These are phyloP conservation scores for Blumeria hordei DNA, from an alignment of 2,329 filamentous ascomycete species.

Conservation along the genomic window DNA sequence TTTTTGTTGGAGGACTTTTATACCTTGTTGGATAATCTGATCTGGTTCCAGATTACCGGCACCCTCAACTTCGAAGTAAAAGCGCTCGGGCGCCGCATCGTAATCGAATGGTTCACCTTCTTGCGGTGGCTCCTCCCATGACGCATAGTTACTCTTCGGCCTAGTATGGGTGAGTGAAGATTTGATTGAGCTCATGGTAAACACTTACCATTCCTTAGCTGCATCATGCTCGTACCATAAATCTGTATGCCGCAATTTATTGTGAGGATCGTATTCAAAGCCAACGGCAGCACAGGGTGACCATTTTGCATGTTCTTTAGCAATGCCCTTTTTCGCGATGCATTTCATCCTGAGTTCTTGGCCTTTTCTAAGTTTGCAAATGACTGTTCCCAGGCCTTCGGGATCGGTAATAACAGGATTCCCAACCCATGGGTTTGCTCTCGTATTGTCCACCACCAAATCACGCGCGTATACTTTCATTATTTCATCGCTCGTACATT, in stretches of 20 bases:
- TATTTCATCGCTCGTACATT: slow-evolving; percentile 63
- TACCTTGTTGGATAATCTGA: slow-evolving; percentile 67
- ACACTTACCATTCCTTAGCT: slow-evolving; percentile 56
- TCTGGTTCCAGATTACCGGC: slow-evolving; percentile 77
- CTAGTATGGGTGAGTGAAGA: slow-evolving; percentile 18
- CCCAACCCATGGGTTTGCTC: slow-evolving; percentile 52
- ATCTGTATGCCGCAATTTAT: slow-evolving; percentile 77
- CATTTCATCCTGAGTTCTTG: slow-evolving; percentile 82
- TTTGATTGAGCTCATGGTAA: not conserved
- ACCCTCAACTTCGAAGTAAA: slow-evolving; percentile 87
- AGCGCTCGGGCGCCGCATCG: slow-evolving; percentile 58
- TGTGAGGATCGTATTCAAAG: slow-evolving; percentile 96
- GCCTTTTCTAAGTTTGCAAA: slow-evolving; percentile 70
- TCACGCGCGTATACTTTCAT: slow-evolving; percentile 92
- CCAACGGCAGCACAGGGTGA: slow-evolving; percentile 75
- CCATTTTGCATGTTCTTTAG: slow-evolving; percentile 98
- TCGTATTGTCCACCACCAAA: slow-evolving; percentile 44
- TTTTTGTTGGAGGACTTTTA: slow-evolving; percentile 74
- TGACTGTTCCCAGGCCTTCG: slow-evolving; percentile 58
- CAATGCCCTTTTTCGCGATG: slow-evolving; percentile 93
- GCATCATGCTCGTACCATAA: slow-evolving; percentile 86
- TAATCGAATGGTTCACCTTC: slow-evolving; percentile 81
- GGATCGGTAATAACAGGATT: slow-evolving; percentile 65
- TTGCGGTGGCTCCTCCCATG: slow-evolving; percentile 54
- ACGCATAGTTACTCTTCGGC: slow-evolving; percentile 61